Evolutionary conservation across 495 filamentous ascomycete genomes (phyloP).

Genomic region (Penicillium herquei): DNA sequence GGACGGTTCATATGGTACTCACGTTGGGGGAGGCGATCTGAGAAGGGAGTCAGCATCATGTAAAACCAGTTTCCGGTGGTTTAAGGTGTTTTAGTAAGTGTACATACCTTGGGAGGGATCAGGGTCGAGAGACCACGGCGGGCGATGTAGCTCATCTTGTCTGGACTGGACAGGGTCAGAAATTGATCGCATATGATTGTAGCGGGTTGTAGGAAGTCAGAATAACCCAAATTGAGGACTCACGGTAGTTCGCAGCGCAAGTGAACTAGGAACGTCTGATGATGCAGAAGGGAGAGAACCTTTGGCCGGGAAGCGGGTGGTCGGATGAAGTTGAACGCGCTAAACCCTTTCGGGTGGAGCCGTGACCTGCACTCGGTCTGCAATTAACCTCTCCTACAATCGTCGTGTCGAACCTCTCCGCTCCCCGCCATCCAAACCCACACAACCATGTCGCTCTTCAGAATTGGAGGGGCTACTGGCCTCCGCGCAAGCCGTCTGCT

Average conservation of each 20-base stretch:
- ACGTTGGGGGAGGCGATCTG: conserved; percentile 92
- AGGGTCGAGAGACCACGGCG: conserved; percentile 93
- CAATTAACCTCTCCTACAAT: conserved; percentile 36
- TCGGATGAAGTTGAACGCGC: conserved; percentile 41
- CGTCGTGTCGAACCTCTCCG: conserved; percentile 15
- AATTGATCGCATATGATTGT: conserved; percentile 17
- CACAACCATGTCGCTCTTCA: conserved; percentile 46
- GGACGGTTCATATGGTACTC: conserved; percentile 37
- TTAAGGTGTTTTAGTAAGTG: conserved; percentile 6
- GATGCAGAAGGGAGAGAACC: conserved; percentile 35
- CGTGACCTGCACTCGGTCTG: conserved; percentile 35
- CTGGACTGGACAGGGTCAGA: conserved; percentile 36
- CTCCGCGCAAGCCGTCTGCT: conserved; percentile 34
- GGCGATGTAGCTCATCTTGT: conserved; percentile 86
- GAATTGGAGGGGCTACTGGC: conserved; percentile 39
- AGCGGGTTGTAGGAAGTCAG: conserved; percentile 2
- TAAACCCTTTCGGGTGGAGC: conserved; percentile 41
- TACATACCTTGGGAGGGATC: conserved; percentile 91
- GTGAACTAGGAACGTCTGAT: conserved; percentile 34
- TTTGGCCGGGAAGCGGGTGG: conserved; percentile 40
- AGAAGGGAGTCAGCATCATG: conserved; percentile 28
- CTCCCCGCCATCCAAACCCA: conserved; percentile 23
- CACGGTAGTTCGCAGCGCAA: conserved; percentile 38
- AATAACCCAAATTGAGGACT: conserved; percentile 8
- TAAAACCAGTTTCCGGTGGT: background rate